Conservation (phyloP, 1,284 basidiomycete species). For the Lentinula novae-zelandiae region DNA sequence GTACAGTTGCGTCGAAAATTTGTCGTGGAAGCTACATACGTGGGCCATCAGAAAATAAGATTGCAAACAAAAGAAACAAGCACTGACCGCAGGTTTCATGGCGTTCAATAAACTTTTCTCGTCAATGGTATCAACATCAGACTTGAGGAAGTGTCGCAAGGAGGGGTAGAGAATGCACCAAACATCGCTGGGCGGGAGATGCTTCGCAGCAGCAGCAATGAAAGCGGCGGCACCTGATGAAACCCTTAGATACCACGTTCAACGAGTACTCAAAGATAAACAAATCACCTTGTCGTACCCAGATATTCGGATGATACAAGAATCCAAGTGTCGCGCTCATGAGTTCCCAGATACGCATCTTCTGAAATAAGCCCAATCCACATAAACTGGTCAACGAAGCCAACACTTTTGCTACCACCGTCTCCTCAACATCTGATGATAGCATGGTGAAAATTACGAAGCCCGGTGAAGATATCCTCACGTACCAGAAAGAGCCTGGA, state of each 20-base stretch:
- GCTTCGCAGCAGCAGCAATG: conserved; percentile 79
- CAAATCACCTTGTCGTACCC: conserved; percentile 84
- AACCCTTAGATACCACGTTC: neutral
- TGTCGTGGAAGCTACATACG: conserved; percentile 63
- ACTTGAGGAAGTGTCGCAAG: conserved; percentile 80
- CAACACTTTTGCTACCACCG: conserved; percentile 87
- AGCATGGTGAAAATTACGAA: neutral
- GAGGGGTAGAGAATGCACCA: conserved; percentile 98
- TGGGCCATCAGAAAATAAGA: neutral
- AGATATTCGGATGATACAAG: conserved; percentile 93
- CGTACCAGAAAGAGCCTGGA: conserved; percentile 86
- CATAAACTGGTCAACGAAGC: conserved; percentile 82
- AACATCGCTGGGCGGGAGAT: conserved; percentile 80
- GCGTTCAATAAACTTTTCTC: conserved; percentile 72
- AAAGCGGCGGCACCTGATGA: conserved; percentile 76
- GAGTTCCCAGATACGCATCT: conserved; percentile 92
- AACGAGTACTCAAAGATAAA: neutral
- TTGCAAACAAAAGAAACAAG: neutral
- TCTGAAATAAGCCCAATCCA: conserved; percentile 83
- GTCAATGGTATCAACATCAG: conserved; percentile 79
- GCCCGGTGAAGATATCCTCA: neutral
- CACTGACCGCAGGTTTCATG: conserved; percentile 74
- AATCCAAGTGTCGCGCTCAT: conserved; percentile 86
- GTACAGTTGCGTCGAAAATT: conserved; percentile 82
- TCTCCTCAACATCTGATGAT: conserved; percentile 85